Evolutionary conservation across 371 early-diverging fungal species (phyloP), one percentile per base, ranked within the genome.

Genomic region (Mucor saturninus): DNA sequence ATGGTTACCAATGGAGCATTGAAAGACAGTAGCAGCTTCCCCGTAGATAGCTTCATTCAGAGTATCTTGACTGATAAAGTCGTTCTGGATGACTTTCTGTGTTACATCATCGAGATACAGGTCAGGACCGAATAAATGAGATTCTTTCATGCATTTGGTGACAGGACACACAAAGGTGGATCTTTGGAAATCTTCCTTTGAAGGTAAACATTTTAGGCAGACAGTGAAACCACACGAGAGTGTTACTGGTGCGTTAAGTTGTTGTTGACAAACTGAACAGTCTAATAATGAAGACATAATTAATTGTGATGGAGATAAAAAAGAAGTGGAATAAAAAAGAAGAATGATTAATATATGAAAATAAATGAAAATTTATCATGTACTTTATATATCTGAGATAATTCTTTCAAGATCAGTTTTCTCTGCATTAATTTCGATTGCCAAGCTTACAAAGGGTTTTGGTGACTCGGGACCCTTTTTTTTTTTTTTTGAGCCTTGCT

Each of bases 1-100:
- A 14, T 76, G 65, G 37, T 73, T 71, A 59, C 90, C 90, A 38
- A 89, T 70, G 21, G 82, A 73, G 64, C 92, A 92, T 60, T 86
- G 85, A 30, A 88, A 61, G 32, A 85, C 79, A 31, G 65, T 64
- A 8, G 59, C 53, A 48, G 74, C 73, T 64, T 49, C 28, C 13
- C 28, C 40, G 52, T 60, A 52, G 32, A 10, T 10, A 15, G 43
- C 13, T 3, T 57, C 31, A 10, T 56, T 11, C 4, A 38, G 14
- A 7, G 42, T 5, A 2, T 50, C n/a, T 5, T 14, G 11, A 14
- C 45, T 29, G 5, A 39, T 13, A 11, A 53, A 42, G 1, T 59
- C 45, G 0, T 43, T 7, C 11, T 40, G 15, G 13, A 55, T 32
- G 15, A 69, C 28, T 14, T 50, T 42, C 7, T 21, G 38, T 0